Evolutionary conservation across 345 rosid genomes (phyloP).

Genomic region (Mercurialis annua): DNA sequence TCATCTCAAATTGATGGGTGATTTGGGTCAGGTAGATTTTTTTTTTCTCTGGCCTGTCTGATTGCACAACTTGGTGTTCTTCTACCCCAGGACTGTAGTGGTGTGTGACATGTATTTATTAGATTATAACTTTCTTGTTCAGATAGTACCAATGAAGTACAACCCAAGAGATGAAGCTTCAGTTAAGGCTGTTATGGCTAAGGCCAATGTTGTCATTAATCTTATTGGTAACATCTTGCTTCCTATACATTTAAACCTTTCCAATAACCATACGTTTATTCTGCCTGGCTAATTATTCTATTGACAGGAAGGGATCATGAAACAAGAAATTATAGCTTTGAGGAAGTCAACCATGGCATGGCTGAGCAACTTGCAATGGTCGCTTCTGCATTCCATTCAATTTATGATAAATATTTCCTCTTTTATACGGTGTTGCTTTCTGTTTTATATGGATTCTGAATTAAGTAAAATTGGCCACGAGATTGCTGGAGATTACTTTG

Average conservation of each 20-base stretch:
- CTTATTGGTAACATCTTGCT: slow-evolving; percentile 63
- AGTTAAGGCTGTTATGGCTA: slow-evolving; percentile 96
- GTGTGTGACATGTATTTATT: not conserved
- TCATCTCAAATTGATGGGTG: slow-evolving; percentile 99
- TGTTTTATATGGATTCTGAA: not conserved
- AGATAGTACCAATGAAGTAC: slow-evolving; percentile 94
- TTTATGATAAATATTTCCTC: not conserved
- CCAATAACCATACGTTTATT: slow-evolving; percentile 4
- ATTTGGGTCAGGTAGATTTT: slow-evolving; percentile 78
- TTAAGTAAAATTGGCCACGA: too few species aligned
- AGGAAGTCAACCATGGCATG: slow-evolving; percentile 81
- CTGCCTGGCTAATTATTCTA: not conserved
- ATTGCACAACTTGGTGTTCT: not conserved
- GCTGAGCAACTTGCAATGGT: slow-evolving; percentile 84
- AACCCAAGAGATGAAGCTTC: slow-evolving; percentile 90
- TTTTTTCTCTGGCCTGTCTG: not conserved
- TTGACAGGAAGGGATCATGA: slow-evolving; percentile 83
- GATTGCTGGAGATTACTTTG: not conserved
- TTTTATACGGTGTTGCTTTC: not conserved
- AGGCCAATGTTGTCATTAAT: slow-evolving; percentile 96
- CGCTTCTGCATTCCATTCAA: slow-evolving; percentile 16
- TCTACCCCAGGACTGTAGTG: not conserved
- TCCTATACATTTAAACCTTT: not conserved
- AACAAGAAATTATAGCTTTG: slow-evolving; percentile 95
- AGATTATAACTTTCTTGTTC: slow-evolving; percentile 13